Base-by-base conservation (phyloP, 108 stramenopile species). In the Schizochytrium sp. region DNA sequence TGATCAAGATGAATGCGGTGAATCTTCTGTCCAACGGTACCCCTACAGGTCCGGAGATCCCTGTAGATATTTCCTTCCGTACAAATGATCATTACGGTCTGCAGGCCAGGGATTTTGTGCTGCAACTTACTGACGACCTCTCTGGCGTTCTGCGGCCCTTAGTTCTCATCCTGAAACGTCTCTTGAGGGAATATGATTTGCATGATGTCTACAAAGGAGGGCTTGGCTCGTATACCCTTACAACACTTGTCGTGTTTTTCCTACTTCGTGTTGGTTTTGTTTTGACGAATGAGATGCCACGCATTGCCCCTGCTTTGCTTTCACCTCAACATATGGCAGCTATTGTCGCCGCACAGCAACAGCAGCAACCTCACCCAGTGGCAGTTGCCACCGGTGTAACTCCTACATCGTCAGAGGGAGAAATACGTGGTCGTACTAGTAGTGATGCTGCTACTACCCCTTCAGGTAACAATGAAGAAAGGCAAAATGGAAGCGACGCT, bases 1-100 rank as follows among this genome's bases (percentile, higher is more conserved):
- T 83, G 45, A 83, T 83, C 76, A 83, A 83, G 28, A 83, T 83
- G 76, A 83, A 83, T 8, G 76, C 76, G 50, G 76, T 83, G 50
- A 83, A 83, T 83, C 49, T 83, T 47, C 47, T 83, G 10, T 10
- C 76, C 8, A 49, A 49, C 28, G 76, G 76, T n/a, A 53, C 53
- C n/a, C 19, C 64, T 7, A 2, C 47, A 40, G 76, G 76, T 2
- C 76, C 76, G n/a, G 76, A 83, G 76, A 83, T 83, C 47, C 76
- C 76, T 5, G 76, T 83, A 55, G 76, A 83, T 83, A 83, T 83
- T 10, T 83, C 76, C 50, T 55, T 83, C 28, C 76, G 76, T 10
- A 83, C 76, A 5, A 83, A 53, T 28, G 76, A 83, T 40, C 76
- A 83, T 28, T 83, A 83, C 47, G 76, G 76, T 83, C 47, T 83